These are phyloP conservation scores for Cyberlindnera meyerae DNA, from an alignment of 805 yeast species.

Conservation along the genomic window DNA sequence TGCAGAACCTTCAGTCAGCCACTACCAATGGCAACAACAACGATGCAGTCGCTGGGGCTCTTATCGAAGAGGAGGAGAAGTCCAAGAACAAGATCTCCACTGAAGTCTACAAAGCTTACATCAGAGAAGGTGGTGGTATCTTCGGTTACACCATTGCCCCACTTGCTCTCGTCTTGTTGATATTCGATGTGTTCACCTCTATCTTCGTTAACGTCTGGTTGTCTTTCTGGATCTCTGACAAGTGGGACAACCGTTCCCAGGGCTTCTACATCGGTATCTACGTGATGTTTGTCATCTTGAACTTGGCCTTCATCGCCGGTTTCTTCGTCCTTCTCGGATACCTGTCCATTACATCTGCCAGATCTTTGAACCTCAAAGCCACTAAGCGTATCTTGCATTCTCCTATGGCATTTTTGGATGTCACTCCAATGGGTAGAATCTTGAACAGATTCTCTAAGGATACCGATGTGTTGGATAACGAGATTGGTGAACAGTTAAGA, in stretches of 20 bases:
- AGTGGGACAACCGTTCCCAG: constrained; percentile 41
- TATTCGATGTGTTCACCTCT: constrained; percentile 43
- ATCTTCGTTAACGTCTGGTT: constrained; percentile 73
- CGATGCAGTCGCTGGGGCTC: constrained; percentile 28
- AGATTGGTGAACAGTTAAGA: constrained; percentile 65
- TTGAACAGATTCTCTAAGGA: constrained; percentile 83
- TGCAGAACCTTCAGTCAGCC: constrained; percentile 2
- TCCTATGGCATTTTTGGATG: constrained; percentile 80
- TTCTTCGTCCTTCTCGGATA: constrained; percentile 45
- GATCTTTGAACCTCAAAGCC: constrained; percentile 56
- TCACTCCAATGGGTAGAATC: constrained; percentile 84
- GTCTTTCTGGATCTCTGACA: constrained; percentile 69
- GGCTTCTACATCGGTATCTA: constrained; percentile 72
- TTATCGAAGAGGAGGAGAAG: constrained; percentile 47
- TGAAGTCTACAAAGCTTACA: constrained; percentile 45
- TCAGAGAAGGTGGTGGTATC: constrained; percentile 51
- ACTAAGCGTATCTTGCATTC: constrained; percentile 58
- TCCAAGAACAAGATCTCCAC: constrained; percentile 51
- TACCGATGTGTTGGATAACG: constrained; percentile 78
- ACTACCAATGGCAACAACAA: constrained; percentile 18
- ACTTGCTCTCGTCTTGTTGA: constrained; percentile 21
- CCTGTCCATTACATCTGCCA: constrained; percentile 52
- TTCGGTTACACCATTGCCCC: constrained; percentile 31
- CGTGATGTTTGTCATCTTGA: constrained; percentile 52
- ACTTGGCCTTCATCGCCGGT: constrained; percentile 38